Evolutionary conservation across 1,139 yeast species (phyloP).

Genomic region (Yamadazyma atlantica): DNA sequence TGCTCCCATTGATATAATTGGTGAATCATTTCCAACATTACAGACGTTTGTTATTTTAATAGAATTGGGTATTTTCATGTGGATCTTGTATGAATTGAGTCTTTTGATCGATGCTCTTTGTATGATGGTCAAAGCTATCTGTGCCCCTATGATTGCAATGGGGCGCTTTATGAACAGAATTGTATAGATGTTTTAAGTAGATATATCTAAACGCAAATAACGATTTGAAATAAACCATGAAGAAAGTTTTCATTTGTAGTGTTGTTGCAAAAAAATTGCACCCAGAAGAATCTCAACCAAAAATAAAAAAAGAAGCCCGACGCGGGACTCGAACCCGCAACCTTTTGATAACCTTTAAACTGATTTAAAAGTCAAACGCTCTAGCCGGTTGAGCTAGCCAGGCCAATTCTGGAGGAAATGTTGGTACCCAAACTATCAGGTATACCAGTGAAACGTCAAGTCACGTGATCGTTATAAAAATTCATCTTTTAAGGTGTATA

Average conservation of each 20-base stretch:
- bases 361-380: conserved; percentile 16
- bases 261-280: background rate
- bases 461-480: too few relatives aligned
- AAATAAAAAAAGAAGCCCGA: conserved; percentile 15
- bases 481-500: too few relatives aligned
- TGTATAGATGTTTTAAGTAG: conserved; percentile 19
- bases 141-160: conserved; percentile 51
- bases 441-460: too few relatives aligned
- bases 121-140: conserved; percentile 47
- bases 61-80: conserved; percentile 40
- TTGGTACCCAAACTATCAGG: too few relatives aligned
- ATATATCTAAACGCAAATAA: too few relatives aligned
- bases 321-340: conserved; percentile 21
- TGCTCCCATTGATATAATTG: conserved; percentile 45
- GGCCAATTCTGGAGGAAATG: too few relatives aligned
- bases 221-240: too few relatives aligned
- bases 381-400: conserved; percentile 19
- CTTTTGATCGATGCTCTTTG: conserved; percentile 46
- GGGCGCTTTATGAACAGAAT: conserved; percentile 46
- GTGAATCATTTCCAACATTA: conserved; percentile 36
- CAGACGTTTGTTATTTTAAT: conserved; percentile 41
- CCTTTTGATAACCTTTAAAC: conserved; percentile 14
- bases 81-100: conserved; percentile 46
- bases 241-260: background rate
- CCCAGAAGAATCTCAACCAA: background rate